Evolutionary conservation across 345 rosid genomes (phyloP).

Genomic region (Mangifera indica): DNA sequence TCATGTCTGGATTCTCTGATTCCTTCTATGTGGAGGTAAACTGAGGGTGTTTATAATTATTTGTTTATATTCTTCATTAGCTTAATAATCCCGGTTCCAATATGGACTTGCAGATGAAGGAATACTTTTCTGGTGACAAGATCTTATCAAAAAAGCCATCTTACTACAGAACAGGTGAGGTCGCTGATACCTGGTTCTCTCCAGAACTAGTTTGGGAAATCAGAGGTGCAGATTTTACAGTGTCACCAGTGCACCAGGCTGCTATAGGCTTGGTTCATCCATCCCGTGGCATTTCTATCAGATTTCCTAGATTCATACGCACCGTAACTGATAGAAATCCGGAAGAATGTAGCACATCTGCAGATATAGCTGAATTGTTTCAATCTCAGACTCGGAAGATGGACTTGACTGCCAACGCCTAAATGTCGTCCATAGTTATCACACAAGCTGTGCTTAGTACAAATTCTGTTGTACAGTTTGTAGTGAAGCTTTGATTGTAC

Average conservation of each 20-base stretch:
- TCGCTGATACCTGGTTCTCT: slow-evolving; percentile 78
- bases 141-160: slow-evolving; percentile 59
- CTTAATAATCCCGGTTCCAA: background rate
- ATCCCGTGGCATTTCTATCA: slow-evolving; percentile 75
- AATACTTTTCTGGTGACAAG: slow-evolving; percentile 61
- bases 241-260: slow-evolving; percentile 81
- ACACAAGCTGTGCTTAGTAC: background rate
- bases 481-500: background rate
- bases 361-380: slow-evolving; percentile 72
- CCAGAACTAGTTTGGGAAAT: slow-evolving; percentile 80
- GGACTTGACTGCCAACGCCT: slow-evolving; percentile 36
- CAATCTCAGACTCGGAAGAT: slow-evolving; percentile 69
- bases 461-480: background rate
- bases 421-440: background rate
- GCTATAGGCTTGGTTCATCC: slow-evolving; percentile 81
- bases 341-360: slow-evolving; percentile 76
- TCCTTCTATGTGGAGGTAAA: slow-evolving; percentile 77
- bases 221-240: slow-evolving; percentile 78
- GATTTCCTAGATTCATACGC: slow-evolving; percentile 72
- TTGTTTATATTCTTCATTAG: background rate
- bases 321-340: slow-evolving; percentile 47
- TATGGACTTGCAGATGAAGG: slow-evolving; percentile 69
- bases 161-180: slow-evolving; percentile 74
- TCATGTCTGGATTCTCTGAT: slow-evolving; percentile 92
- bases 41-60: slow-evolving; percentile 1